These are phyloP conservation scores for Calonectria crousiana DNA, from an alignment of 2,329 filamentous ascomycete species.

Conservation along the genomic window DNA sequence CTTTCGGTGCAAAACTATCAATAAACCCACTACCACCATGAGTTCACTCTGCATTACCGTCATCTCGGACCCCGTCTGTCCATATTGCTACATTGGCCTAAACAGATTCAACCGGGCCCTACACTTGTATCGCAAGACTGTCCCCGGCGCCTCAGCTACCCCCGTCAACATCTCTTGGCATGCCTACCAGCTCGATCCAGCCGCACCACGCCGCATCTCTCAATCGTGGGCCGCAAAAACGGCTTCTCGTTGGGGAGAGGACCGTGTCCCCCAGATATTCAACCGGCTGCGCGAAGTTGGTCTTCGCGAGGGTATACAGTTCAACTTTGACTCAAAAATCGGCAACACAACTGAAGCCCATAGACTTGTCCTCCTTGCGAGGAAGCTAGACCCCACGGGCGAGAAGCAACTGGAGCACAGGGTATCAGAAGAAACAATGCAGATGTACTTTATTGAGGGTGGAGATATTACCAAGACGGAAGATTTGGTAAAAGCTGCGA, in stretches of 20 bases:
- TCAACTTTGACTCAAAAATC: conserved; percentile 68
- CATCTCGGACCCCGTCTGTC: conserved; percentile 86
- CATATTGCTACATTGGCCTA: conserved; percentile 84
- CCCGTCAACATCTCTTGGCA: conserved; percentile 81
- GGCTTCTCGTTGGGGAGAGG: conserved; percentile 73
- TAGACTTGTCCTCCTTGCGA: conserved; percentile 75
- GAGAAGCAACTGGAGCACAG: conserved; percentile 63
- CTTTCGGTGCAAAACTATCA: no score
- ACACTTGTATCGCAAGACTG: conserved; percentile 69
- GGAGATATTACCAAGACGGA: conserved; percentile 71
- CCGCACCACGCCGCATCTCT: conserved; percentile 59
- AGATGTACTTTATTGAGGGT: conserved; percentile 73
- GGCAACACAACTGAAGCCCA: conserved; percentile 62
- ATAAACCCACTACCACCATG: conserved; percentile 60
- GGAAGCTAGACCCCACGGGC: conserved; percentile 53
- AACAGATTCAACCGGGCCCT: conserved; percentile 81
- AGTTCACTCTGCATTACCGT: conserved; percentile 81
- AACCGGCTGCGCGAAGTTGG: conserved; percentile 70
- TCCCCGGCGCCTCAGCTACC: conserved; percentile 71
- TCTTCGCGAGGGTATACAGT: conserved; percentile 76
- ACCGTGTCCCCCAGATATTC: conserved; percentile 69
- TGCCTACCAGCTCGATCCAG: conserved; percentile 84
- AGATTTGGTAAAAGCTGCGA: conserved; percentile 64
- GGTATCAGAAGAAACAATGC: conserved; percentile 74
- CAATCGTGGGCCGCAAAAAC: conserved; percentile 65